These are phyloP conservation scores for Aspergillus calidoustus DNA, from an alignment of 2,329 filamentous ascomycete genomes.

Conservation along the genomic window DNA sequence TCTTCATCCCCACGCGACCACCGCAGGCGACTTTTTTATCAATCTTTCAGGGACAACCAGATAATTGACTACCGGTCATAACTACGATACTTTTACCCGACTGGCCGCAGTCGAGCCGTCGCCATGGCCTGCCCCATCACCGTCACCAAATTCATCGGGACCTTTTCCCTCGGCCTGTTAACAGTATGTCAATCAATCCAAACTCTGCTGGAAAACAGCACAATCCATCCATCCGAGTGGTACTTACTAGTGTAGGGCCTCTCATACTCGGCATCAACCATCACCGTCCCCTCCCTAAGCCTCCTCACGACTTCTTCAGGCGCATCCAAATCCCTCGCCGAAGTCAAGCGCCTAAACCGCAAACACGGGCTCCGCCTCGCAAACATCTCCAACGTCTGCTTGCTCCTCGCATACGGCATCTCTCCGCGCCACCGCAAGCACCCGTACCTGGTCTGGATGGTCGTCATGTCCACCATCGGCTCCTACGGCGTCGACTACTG, in stretches of 20 bases:
- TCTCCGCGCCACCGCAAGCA: constrained; percentile 77
- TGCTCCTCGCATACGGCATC: constrained; percentile 77
- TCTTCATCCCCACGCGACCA: background rate
- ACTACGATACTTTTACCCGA: background rate
- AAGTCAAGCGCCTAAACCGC: constrained; percentile 66
- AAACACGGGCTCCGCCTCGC: constrained; percentile 71
- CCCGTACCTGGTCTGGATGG: constrained; percentile 88
- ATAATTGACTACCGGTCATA: background rate
- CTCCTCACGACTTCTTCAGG: constrained; percentile 75
- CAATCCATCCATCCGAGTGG: background rate
- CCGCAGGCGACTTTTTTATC: background rate
- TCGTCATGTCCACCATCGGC: constrained; percentile 60
- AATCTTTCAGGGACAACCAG: background rate
- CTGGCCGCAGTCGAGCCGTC: constrained; percentile 8
- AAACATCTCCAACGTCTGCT: constrained; percentile 69
- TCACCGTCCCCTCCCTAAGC: constrained; percentile 80
- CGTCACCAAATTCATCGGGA: constrained; percentile 89
- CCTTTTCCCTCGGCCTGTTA: constrained; percentile 82
- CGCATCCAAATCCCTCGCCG: constrained; percentile 72
- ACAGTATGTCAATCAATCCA: constrained; percentile 66
- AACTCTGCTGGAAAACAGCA: constrained; percentile 1
- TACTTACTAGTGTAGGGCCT: constrained; percentile 66
- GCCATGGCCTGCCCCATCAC: constrained; percentile 73
- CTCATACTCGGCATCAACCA: constrained; percentile 78
- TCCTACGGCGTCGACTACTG: constrained; percentile 66